These are phyloP conservation scores for Calocybe gangraenosa DNA, from an alignment of 768 basidiomycete species.

Conservation along the genomic window DNA sequence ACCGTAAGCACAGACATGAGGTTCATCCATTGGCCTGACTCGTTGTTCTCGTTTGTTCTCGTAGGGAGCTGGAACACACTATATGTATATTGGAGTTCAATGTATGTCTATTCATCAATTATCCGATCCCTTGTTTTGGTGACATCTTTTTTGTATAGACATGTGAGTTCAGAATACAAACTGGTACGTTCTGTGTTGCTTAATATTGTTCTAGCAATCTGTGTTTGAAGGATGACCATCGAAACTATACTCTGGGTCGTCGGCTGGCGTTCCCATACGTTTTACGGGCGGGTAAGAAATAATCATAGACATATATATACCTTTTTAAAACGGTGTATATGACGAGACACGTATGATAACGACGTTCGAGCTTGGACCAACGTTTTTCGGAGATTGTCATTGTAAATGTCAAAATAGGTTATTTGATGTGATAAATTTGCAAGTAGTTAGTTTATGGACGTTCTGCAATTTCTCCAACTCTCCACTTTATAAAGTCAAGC, in stretches of 20 bases:
- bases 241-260: constrained; percentile 41
- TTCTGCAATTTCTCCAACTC: constrained; percentile 42
- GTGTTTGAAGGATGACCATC: constrained; percentile 56
- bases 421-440: too few species aligned
- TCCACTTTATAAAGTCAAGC: constrained; percentile 61
- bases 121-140: background rate
- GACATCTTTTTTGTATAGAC: constrained; percentile 23
- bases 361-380: too few species aligned
- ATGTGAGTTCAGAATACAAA: constrained; percentile 32
- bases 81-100: constrained; percentile 49
- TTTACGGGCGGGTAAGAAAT: constrained; percentile 26
- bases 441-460: too few species aligned
- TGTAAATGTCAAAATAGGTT: too few species aligned
- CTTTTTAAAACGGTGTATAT: background rate
- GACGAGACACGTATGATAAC: too few species aligned
- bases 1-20: constrained; percentile 37
- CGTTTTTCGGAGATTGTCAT: too few species aligned
- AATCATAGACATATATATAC: constrained; percentile 7
- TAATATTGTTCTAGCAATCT: constrained; percentile 32
- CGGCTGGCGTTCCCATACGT: constrained; percentile 47
- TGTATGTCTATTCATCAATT: constrained; percentile 29
- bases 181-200: constrained; percentile 3
- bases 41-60: too few species aligned
- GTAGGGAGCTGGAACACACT: constrained; percentile 51
- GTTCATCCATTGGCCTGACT: background rate